Percentiles rank a stretch among this genome's conserved stretches.
Evolutionary conservation across 2,329 filamentous ascomycete species (phyloP).

Genomic region (Arthrobotrys musiformis): DNA sequence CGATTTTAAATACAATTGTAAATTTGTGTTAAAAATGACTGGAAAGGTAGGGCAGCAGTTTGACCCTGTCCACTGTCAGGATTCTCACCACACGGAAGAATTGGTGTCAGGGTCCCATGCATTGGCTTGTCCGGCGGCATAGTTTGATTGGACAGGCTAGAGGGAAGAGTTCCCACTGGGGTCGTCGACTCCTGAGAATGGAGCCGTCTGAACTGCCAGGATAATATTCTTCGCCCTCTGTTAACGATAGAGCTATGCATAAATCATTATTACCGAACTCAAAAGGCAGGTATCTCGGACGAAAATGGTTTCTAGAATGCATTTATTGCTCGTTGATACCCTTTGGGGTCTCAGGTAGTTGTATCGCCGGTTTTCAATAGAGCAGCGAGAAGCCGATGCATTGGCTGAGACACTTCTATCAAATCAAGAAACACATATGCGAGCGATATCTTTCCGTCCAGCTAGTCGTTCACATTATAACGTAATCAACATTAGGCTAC

Average conservation of each 20-base stretch:
- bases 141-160: constrained; percentile 26
- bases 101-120: constrained; percentile 48
- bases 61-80: constrained; percentile 25
- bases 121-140: background rate
- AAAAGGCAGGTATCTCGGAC: constrained; percentile 15
- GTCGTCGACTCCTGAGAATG: constrained; percentile 22
- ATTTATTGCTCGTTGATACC: background rate
- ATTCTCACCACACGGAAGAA: constrained; percentile 54
- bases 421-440: background rate
- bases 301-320: background rate
- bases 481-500: background rate
- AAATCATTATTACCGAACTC: constrained; percentile 17
- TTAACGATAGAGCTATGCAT: constrained; percentile 17
- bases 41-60: constrained; percentile 26
- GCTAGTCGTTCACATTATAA: background rate
- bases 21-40: constrained; percentile 44
- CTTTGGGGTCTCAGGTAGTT: background rate
- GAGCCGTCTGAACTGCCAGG: constrained; percentile 24
- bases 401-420: constrained; percentile 18
- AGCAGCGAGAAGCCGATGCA: constrained; percentile 16
- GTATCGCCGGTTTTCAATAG: background rate
- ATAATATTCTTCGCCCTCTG: constrained; percentile 1
- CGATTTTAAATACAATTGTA: constrained; percentile 48
- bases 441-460: constrained; percentile 26
- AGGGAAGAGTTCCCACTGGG: constrained; percentile 9